phyloP scores from a whole-genome alignment of 805 yeast species.

The Blastobotrys chiropterorum region DNA sequence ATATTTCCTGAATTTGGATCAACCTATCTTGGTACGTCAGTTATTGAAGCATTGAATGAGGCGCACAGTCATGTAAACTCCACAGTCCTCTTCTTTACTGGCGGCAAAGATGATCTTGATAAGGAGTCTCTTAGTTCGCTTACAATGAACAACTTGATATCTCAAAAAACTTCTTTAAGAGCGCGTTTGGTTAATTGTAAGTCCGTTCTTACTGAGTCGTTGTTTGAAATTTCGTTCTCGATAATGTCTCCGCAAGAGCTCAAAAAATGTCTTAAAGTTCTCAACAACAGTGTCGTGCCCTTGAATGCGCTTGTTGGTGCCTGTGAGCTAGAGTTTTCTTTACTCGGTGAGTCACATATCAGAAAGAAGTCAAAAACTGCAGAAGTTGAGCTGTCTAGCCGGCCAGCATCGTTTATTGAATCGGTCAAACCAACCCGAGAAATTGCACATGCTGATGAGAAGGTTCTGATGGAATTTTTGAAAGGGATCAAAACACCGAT shows the following conservation, averaged over 20 bases:
- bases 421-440: conserved; percentile 28
- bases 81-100: conserved; percentile 35
- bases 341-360: conserved; percentile 23
- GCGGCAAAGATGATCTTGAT: conserved; percentile 19
- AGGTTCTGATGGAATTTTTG: conserved; percentile 30
- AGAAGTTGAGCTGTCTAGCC: not conserved
- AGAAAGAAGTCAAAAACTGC: not conserved
- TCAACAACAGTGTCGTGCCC: conserved; percentile 31
- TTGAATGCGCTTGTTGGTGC: conserved; percentile 42
- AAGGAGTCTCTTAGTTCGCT: conserved; percentile 28
- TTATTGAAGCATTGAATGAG: conserved; percentile 36
- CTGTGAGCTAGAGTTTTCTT: conserved; percentile 40
- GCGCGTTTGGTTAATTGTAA: conserved; percentile 33
- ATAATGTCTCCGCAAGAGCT: conserved; percentile 40
- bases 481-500: conserved; percentile 30
- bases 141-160: conserved; percentile 20
- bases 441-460: conserved; percentile 33
- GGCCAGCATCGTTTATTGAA: conserved; percentile 7
- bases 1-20: conserved; percentile 50
- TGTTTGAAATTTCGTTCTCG: conserved; percentile 45
- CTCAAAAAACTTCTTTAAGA: conserved; percentile 28
- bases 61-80: conserved; percentile 36
- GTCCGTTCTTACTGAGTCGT: conserved; percentile 40
- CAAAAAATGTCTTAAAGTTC: conserved; percentile 30
- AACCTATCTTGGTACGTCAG: conserved; percentile 40